phyloP scores from a whole-genome alignment of 139 green algal species.

The Coelastrella sp. region DNA sequence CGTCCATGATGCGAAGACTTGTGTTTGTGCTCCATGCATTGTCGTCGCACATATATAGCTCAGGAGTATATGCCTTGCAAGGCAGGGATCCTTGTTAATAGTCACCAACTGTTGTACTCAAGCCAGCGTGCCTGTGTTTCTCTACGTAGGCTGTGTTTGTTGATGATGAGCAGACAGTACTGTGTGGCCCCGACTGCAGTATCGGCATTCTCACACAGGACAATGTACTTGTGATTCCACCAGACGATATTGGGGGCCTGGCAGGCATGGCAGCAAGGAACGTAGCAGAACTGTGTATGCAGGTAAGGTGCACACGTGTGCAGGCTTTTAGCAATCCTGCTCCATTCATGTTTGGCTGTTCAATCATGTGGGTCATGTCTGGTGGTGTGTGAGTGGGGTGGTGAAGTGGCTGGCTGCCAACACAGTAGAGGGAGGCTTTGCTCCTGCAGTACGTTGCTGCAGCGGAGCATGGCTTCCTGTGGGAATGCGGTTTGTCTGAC shows the following conservation, averaged over 20 bases:
- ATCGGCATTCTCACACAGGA: slow-evolving; percentile 80
- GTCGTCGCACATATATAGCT: no score
- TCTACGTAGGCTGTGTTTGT: slow-evolving; percentile 75
- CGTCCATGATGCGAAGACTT: no score
- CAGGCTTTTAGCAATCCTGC: no score
- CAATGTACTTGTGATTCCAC: slow-evolving; percentile 67
- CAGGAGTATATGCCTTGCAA: no score
- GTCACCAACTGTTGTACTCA: neutral
- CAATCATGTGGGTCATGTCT: neutral
- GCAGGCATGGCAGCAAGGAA: slow-evolving; percentile 69
- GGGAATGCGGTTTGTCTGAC: no score
- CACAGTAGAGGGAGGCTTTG: no score
- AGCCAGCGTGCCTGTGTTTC: neutral
- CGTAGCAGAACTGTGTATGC: slow-evolving; percentile 75
- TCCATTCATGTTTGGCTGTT: neutral
- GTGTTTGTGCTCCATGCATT: no score
- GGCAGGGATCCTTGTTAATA: no score
- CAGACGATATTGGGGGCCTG: slow-evolving; percentile 58
- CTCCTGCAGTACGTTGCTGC: no score
- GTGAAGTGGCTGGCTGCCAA: no score
- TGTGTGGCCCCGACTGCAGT: slow-evolving; percentile 77
- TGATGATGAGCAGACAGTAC: slow-evolving; percentile 77
- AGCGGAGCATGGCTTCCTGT: no score
- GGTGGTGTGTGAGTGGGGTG: neutral
- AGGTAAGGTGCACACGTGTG: slow-evolving; percentile 49